phyloP scores from a whole-genome alignment of 106 monocot genomes.

The Vanilla planifolia region DNA sequence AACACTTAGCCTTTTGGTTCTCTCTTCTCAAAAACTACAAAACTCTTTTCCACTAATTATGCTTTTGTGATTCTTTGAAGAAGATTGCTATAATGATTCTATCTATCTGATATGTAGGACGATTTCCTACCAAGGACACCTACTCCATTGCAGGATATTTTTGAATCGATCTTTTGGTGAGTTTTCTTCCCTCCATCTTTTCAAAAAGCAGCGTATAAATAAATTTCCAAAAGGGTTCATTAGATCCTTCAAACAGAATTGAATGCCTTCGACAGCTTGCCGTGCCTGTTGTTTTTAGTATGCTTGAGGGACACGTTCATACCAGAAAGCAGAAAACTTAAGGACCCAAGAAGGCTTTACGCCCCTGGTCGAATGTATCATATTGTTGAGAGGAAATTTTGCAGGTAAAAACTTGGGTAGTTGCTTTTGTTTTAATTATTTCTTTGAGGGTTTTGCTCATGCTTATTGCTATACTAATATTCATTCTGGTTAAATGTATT shows the following conservation, averaged over 20 bases:
- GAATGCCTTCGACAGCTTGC: constrained; percentile 74
- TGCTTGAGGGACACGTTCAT: constrained; percentile 97
- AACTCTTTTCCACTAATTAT: too few species aligned
- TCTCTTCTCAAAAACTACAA: too few species aligned
- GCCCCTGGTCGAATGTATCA: constrained; percentile 95
- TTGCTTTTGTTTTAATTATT: neutral
- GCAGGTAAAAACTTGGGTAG: constrained; percentile 40
- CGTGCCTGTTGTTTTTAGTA: constrained; percentile 75
- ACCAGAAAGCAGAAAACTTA: constrained; percentile 76
- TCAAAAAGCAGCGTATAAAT: neutral
- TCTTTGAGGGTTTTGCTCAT: too few species aligned
- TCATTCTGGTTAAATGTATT: too few species aligned
- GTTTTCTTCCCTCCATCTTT: constrained; percentile 7
- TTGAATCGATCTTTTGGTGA: constrained; percentile 89
- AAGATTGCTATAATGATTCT: too few species aligned
- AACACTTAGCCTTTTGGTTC: too few species aligned
- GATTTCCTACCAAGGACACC: constrained; percentile 95
- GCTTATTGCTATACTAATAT: too few species aligned
- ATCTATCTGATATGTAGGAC: constrained; percentile 61
- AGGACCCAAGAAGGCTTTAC: constrained; percentile 89
- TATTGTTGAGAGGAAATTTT: constrained; percentile 90
- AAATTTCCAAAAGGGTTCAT: neutral
- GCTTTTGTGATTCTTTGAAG: too few species aligned
- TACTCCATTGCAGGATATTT: constrained; percentile 88
- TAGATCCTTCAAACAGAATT: constrained; percentile 22